phyloP scores from a whole-genome alignment of 2,329 filamentous ascomycete genomes.

The Colletotrichum phormii region DNA sequence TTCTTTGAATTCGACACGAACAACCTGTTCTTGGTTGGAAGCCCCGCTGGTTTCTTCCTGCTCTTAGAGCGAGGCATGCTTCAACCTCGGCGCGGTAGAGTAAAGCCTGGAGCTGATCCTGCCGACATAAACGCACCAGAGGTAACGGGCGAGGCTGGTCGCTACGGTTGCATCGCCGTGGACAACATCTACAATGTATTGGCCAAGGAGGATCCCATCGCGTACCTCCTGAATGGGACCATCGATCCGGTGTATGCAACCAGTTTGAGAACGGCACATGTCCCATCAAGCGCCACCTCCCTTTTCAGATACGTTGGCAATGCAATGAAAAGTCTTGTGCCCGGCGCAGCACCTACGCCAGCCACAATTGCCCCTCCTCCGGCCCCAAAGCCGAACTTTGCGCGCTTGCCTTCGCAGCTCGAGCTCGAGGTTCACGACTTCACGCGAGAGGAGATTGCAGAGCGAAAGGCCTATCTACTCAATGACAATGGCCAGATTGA shows the following conservation, averaged over 20 bases:
- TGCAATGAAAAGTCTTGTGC: slow-evolving; percentile 71
- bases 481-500: slow-evolving; percentile 99
- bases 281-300: slow-evolving; percentile 78
- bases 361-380: slow-evolving; percentile 37
- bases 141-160: slow-evolving; percentile 82
- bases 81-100: slow-evolving; percentile 79
- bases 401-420: slow-evolving; percentile 72
- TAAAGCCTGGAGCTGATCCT: slow-evolving; percentile 79
- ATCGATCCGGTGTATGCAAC: slow-evolving; percentile 85
- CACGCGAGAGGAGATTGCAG: slow-evolving; percentile 88
- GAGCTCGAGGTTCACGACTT: slow-evolving; percentile 98
- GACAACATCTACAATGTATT: slow-evolving; percentile 98
- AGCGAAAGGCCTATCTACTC: slow-evolving; percentile 86
- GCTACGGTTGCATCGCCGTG: slow-evolving; percentile 90
- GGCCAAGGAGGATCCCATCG: slow-evolving; percentile 78
- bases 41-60: slow-evolving; percentile 92
- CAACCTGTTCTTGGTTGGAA: slow-evolving; percentile 90
- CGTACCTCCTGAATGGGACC: slow-evolving; percentile 91
- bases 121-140: slow-evolving; percentile 66
- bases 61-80: slow-evolving; percentile 81
- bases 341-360: slow-evolving; percentile 53
- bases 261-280: slow-evolving; percentile 79
- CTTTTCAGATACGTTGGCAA: slow-evolving; percentile 74
- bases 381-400: slow-evolving; percentile 49
- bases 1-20: slow-evolving; percentile 93